Evolutionary conservation across 1,139 yeast species (phyloP).

Genomic region (Zhuliangozyma blackwelliae): DNA sequence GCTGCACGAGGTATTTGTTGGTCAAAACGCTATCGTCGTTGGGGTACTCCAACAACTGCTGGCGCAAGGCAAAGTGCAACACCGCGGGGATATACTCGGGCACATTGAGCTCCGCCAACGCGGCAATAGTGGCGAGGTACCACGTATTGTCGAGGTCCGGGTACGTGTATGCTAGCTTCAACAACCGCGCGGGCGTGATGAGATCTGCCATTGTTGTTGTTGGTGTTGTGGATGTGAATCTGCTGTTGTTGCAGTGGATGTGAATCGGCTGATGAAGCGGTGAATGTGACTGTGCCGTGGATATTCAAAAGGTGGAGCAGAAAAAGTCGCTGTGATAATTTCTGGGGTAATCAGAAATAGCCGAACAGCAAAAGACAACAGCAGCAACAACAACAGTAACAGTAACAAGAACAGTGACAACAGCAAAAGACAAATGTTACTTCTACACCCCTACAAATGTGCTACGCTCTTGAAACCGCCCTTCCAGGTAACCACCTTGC

Average conservation of each 20-base stretch:
- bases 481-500: conserved; percentile 51
- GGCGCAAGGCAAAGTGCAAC: conserved; percentile 66
- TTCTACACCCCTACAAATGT: conserved; percentile 29
- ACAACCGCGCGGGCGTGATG: conserved; percentile 58
- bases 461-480: conserved; percentile 62
- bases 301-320: too few species aligned
- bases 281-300: background rate
- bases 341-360: too few species aligned
- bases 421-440: too few species aligned
- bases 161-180: conserved; percentile 50
- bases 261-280: background rate
- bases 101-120: conserved; percentile 73
- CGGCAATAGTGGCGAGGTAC: conserved; percentile 50
- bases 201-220: conserved; percentile 10
- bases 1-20: conserved; percentile 18
- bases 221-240: background rate
- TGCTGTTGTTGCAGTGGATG: background rate
- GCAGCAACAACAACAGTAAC: too few species aligned
- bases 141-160: conserved; percentile 47
- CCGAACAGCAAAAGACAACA: too few species aligned
- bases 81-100: conserved; percentile 76
- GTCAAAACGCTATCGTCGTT: conserved; percentile 29
- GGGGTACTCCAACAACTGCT: conserved; percentile 34
- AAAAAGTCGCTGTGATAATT: too few species aligned
- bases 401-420: too few species aligned